Evolutionary conservation across 1,139 yeast genomes (phyloP).

Genomic region (Candida sp.): DNA sequence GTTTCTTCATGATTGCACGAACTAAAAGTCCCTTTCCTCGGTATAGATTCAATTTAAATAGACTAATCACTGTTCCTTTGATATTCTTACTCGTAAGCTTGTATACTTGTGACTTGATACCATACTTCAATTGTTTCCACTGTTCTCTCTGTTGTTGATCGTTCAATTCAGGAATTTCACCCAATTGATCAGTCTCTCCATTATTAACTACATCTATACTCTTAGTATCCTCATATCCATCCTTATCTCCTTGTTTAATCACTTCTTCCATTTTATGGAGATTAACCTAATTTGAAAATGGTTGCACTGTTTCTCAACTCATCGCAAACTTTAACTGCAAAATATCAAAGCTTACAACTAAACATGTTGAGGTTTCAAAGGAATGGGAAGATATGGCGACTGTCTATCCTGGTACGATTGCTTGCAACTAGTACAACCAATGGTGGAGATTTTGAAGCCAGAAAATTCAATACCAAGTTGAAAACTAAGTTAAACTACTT

Average conservation of each 20-base stretch:
- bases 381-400: not conserved
- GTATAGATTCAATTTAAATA: constrained; percentile 52
- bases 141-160: constrained; percentile 36
- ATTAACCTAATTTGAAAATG: not conserved
- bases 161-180: not conserved
- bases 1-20: constrained; percentile 56
- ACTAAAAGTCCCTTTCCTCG: constrained; percentile 63
- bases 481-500: constrained; percentile 26
- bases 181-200: not conserved
- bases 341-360: not conserved
- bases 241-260: not conserved
- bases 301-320: not conserved
- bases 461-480: constrained; percentile 11
- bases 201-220: too few relatives aligned
- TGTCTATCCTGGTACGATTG: not conserved
- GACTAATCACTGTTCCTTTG: constrained; percentile 39
- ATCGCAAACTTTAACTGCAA: not conserved
- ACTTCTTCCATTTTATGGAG: not conserved
- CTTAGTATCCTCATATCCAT: too few relatives aligned
- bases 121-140: constrained; percentile 53
- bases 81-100: constrained; percentile 46
- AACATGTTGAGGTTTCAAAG: not conserved
- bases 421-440: not conserved
- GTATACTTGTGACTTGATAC: constrained; percentile 47
- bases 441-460: not conserved